A percentile compares a stretch with the other conserved stretches of the same genome.
Evolutionary conservation across 257 asterid species (phyloP).

Genomic region (Thymus mandschuricus): DNA sequence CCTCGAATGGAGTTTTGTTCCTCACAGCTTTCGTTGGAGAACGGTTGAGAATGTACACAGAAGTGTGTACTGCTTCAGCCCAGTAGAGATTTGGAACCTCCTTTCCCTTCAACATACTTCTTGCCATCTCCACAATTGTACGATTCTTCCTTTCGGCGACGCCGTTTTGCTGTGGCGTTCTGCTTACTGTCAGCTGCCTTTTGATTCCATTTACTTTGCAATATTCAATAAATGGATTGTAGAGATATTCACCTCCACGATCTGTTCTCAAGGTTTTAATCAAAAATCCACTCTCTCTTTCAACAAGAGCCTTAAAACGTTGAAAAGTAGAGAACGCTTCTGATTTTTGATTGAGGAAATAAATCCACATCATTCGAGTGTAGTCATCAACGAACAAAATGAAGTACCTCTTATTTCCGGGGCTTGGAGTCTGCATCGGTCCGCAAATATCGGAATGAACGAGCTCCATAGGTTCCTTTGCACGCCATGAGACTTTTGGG

Average conservation of each 20-base stretch:
- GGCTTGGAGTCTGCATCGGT: not conserved
- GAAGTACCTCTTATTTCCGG: not conserved
- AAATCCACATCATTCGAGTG: constrained; percentile 11
- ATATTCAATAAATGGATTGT: constrained; percentile 16
- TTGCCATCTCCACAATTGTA: too few species aligned
- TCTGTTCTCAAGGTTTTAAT: not conserved
- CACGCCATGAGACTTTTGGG: not conserved
- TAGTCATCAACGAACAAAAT: constrained; percentile 14
- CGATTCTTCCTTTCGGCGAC: too few species aligned
- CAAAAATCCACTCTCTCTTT: too few species aligned
- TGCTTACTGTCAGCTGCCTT: not conserved
- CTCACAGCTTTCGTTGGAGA: too few species aligned
- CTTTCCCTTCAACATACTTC: too few species aligned
- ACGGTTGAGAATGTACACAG: too few species aligned
- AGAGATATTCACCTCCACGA: constrained; percentile 5
- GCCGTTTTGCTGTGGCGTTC: too few species aligned
- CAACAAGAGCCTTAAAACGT: not conserved
- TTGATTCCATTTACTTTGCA: not conserved
- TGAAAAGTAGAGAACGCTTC: not conserved
- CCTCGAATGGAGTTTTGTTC: too few species aligned
- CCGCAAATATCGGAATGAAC: not conserved
- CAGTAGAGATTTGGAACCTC: too few species aligned
- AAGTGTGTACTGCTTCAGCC: too few species aligned
- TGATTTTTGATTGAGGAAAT: not conserved
- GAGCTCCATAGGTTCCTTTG: not conserved